Percentiles rank a stretch among this genome's conserved stretches.
These are phyloP conservation scores for Oropetium thomaeum DNA, from an alignment of 176 grass and related monocot genomes.

Conservation along the genomic window DNA sequence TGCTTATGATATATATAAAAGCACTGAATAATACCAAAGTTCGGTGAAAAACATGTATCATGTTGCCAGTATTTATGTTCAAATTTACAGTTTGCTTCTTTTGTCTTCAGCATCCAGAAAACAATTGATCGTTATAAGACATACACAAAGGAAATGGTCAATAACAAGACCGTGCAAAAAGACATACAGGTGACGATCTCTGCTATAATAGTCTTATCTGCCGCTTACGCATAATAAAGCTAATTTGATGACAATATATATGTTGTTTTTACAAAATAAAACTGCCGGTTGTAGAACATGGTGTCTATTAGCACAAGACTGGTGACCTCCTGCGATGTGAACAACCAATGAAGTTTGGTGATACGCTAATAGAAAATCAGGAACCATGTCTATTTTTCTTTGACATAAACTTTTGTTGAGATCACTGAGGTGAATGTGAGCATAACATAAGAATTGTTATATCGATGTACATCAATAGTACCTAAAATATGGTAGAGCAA, in stretches of 20 bases:
- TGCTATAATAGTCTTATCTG: not conserved
- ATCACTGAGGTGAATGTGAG: not conserved
- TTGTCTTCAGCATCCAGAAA: conserved; percentile 47
- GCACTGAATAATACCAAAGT: not conserved
- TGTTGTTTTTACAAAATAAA: no score
- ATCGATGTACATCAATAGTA: not conserved
- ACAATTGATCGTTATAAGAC: conserved; percentile 55
- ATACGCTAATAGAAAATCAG: conserved; percentile 3
- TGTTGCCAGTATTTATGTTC: not conserved
- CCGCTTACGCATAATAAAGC: not conserved
- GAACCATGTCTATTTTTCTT: not conserved
- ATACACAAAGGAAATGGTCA: conserved; percentile 41
- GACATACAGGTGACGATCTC: conserved; percentile 47
- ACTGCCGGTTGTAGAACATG: not conserved
- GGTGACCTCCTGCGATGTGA: not conserved
- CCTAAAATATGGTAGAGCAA: not conserved
- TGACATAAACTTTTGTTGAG: not conserved
- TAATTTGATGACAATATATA: not conserved
- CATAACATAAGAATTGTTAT: not conserved
- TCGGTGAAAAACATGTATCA: not conserved
- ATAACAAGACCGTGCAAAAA: conserved; percentile 33
- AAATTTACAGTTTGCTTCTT: conserved; percentile 8
- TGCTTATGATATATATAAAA: not conserved
- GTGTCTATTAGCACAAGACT: not conserved
- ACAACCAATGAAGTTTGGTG: not conserved